Evolutionary conservation across 306 rosid genomes (phyloP).

Genomic region (Glycine soja): DNA sequence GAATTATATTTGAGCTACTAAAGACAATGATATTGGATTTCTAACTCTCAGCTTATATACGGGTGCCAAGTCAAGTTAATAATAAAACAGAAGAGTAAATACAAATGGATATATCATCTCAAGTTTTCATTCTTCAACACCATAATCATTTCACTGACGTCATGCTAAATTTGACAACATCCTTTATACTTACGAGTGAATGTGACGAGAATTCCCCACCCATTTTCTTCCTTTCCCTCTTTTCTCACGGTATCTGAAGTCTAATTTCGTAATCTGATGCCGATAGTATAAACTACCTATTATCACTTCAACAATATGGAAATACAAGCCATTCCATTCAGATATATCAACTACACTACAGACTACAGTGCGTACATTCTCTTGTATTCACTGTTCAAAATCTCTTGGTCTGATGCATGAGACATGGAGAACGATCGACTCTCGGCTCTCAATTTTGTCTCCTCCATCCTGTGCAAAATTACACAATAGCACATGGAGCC

Average conservation of each 20-base stretch:
- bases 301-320: conserved; percentile 24
- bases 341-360: conserved; percentile 49
- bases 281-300: conserved; percentile 12
- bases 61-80: too few relatives aligned
- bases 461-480: conserved; percentile 85
- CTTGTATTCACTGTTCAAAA: conserved; percentile 84
- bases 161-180: conserved; percentile 16
- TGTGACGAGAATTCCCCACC: conserved; percentile 10
- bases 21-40: background rate
- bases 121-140: too few relatives aligned
- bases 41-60: too few relatives aligned
- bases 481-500: conserved; percentile 98
- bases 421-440: conserved; percentile 81
- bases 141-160: too few relatives aligned
- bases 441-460: conserved; percentile 71
- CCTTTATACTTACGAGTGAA: background rate
- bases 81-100: too few relatives aligned
- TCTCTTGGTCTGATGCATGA: conserved; percentile 78
- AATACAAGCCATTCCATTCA: too few relatives aligned
- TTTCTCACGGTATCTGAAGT: background rate
- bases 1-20: background rate
- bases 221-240: background rate
- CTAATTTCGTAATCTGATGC: conserved; percentile 7
- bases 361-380: conserved; percentile 94
- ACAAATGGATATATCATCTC: too few relatives aligned